Evolutionary conservation across 129 eudicot genomes (phyloP).

Genomic region (Lactuca saligna): DNA sequence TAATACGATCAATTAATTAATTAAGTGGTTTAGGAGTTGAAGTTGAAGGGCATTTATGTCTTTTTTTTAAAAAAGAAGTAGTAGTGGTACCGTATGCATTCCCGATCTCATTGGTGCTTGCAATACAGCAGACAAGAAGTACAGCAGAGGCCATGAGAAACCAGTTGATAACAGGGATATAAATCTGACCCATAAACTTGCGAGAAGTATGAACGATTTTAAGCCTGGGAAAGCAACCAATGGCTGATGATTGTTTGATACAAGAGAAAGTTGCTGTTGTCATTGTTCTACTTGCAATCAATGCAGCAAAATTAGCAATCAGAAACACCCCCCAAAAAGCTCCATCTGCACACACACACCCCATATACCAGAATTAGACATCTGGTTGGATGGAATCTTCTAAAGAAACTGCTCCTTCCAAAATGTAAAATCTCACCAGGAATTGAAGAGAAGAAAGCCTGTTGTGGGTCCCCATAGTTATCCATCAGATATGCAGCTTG

Average conservation of each 20-base stretch:
- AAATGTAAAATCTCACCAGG: slow-evolving; percentile 55
- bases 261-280: slow-evolving; percentile 95
- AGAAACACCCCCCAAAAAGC: slow-evolving; percentile 89
- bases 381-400: neutral
- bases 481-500: slow-evolving; percentile 97
- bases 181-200: slow-evolving; percentile 95
- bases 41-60: neutral
- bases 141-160: slow-evolving; percentile 74
- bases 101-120: slow-evolving; percentile 88
- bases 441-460: slow-evolving; percentile 86
- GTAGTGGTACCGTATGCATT: slow-evolving; percentile 79
- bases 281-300: slow-evolving; percentile 96
- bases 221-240: slow-evolving; percentile 95
- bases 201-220: slow-evolving; percentile 93
- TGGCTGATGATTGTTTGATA: slow-evolving; percentile 89
- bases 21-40: too few species aligned
- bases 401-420: slow-evolving; percentile 10
- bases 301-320: slow-evolving; percentile 87
- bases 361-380: neutral
- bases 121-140: slow-evolving; percentile 76
- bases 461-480: slow-evolving; percentile 61
- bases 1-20: too few species aligned
- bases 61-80: neutral
- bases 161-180: slow-evolving; percentile 95
- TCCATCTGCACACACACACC: slow-evolving; percentile 54